Evolutionary conservation across 108 stramenopile genomes (phyloP).

Genomic region (Aurantiochytrium sp.): DNA sequence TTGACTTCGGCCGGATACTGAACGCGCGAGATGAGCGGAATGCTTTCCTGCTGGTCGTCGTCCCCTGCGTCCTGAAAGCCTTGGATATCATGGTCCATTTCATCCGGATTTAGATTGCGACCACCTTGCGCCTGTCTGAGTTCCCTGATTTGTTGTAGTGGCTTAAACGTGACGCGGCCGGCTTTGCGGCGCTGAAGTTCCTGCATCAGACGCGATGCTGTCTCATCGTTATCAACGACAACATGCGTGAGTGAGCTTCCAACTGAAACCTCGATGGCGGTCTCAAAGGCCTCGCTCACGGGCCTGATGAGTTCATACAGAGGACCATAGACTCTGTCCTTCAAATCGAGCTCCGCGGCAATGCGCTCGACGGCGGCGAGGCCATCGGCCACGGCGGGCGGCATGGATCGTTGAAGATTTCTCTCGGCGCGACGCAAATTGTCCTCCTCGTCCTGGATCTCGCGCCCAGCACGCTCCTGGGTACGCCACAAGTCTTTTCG

Average conservation of each 20-base stretch:
- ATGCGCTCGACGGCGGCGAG: constrained; percentile 65
- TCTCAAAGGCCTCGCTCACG: constrained; percentile 66
- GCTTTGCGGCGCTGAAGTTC: constrained; percentile 69
- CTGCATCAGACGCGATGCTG: constrained; percentile 79
- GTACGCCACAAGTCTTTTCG: constrained; percentile 65
- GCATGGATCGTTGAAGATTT: constrained; percentile 69
- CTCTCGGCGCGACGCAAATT: constrained; percentile 45
- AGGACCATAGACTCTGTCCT: constrained; percentile 70
- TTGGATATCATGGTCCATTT: constrained; percentile 54
- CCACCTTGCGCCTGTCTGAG: constrained; percentile 36
- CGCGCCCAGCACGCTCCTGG: constrained; percentile 55
- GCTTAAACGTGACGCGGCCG: constrained; percentile 94
- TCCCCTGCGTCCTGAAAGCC: constrained; percentile 39
- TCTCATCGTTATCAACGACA: constrained; percentile 92
- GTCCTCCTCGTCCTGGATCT: constrained; percentile 60
- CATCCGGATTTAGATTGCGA: constrained; percentile 47
- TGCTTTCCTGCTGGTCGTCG: constrained; percentile 24
- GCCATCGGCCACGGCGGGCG: constrained; percentile 71
- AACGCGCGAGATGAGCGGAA: constrained; percentile 29
- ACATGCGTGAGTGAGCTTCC: constrained; percentile 91
- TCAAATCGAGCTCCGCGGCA: constrained; percentile 62
- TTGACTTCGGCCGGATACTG: constrained; percentile 66
- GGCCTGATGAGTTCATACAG: constrained; percentile 81
- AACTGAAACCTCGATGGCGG: constrained; percentile 86
- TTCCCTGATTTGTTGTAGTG: constrained; percentile 72